phyloP scores from a whole-genome alignment of 2,329 filamentous ascomycete genomes.

The Aspergillus caelatus region DNA sequence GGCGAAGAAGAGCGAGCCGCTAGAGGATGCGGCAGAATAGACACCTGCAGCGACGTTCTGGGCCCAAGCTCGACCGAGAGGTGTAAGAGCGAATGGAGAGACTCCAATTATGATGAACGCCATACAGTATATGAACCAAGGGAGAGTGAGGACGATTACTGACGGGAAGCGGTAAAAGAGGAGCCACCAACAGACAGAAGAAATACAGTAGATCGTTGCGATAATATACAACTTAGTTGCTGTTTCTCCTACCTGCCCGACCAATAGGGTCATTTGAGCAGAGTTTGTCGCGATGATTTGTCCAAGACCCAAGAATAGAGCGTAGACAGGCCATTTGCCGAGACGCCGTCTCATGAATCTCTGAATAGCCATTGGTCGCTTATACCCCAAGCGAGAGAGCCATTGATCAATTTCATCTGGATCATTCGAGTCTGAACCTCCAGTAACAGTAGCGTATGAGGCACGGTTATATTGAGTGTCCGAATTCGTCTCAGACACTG shows the following conservation, averaged over 20 bases:
- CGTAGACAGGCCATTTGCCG: constrained; percentile 66
- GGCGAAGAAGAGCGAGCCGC: constrained; percentile 67
- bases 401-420: constrained; percentile 54
- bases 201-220: constrained; percentile 60
- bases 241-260: constrained; percentile 63
- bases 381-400: constrained; percentile 57
- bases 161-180: constrained; percentile 62
- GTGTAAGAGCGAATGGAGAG: constrained; percentile 55
- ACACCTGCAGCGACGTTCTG: constrained; percentile 64
- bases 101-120: constrained; percentile 67
- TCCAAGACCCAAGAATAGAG: constrained; percentile 62
- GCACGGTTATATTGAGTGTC: constrained; percentile 1
- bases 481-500: background rate
- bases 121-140: constrained; percentile 65
- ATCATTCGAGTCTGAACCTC: constrained; percentile 35
- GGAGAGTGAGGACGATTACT: constrained; percentile 59
- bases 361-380: constrained; percentile 58
- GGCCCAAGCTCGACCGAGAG: constrained; percentile 52
- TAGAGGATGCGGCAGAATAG: constrained; percentile 65
- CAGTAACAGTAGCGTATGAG: constrained; percentile 24
- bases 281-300: constrained; percentile 68
- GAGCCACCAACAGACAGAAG: constrained; percentile 65
- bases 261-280: constrained; percentile 69
- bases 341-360: constrained; percentile 60
- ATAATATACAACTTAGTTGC: constrained; percentile 63